Base-by-base conservation (phyloP, 768 basidiomycete species). In the Collybia sp. region DNA sequence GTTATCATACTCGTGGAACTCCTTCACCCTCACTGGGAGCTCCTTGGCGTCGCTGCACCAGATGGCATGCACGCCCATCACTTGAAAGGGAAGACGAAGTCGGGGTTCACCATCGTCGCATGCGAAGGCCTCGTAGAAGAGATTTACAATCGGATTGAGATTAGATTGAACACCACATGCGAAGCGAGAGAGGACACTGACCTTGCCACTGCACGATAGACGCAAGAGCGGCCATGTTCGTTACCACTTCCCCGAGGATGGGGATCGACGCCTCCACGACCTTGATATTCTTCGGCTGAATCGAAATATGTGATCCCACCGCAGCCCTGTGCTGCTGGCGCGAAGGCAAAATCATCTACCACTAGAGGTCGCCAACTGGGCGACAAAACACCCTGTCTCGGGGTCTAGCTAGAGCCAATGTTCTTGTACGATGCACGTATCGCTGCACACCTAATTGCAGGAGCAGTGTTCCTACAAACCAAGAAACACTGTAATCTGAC, bases 261-360 rank as follows among this genome's bases (percentile, higher is more conserved):
- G 96, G 92, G 47, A 97, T 88, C 40, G 88, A 83, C 17, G 96
- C 95, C 43, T 99, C 83, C 44, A 98, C 82, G 50, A 99, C 93
- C 68, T 99, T 99, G 67, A 99, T 78, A 67, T 99, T 99, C 77
- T 99, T 98, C 40, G 96, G 92, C 71, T 83, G 82, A 54, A 98
- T 99, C 96, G 59, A 99, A 97, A 71, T 99, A 96, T 60, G 98
- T 96, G 71, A 99, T 94, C 31, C 96, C 96, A 11, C 96, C 96
- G 1, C 82, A 79, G 38, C 94, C 91, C 54, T 84, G 76, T 0
- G 77, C 70, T 2, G 94, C 93, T 6, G 96, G 96, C 5, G 85
- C 85, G 41, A 76, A 75, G 1, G 96, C 95, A 12, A n/a, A n/a
- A n/a, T n/a, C n/a, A n/a, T n/a, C n/a, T n/a, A n/a, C n/a, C n/a